These are phyloP conservation scores for Paralagenidium karlingii DNA, from an alignment of 352 stramenopile species.

Conservation along the genomic window DNA sequence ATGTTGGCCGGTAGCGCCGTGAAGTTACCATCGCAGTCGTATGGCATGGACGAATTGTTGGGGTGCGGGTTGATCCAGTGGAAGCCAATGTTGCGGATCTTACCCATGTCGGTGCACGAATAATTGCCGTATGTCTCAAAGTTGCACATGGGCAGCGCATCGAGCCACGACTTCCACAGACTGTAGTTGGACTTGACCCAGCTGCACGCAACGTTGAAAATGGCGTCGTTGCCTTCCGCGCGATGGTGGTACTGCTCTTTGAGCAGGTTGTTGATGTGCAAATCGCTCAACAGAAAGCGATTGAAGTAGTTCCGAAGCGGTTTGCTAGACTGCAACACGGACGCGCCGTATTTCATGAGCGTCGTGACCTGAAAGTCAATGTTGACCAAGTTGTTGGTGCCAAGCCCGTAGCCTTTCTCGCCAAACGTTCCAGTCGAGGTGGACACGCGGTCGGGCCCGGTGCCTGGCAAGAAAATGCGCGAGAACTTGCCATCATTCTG, in stretches of 20 bases:
- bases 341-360: conserved; percentile 19
- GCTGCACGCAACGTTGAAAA: conserved; percentile 17
- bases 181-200: conserved; percentile 19
- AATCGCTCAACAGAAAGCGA: conserved; percentile 11
- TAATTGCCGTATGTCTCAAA: conserved; percentile 15
- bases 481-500: conserved; percentile 18
- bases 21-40: conserved; percentile 26
- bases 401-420: conserved; percentile 27
- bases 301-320: no score
- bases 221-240: no score
- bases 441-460: conserved; percentile 14
- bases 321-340: no score
- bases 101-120: conserved; percentile 5
- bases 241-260: no score
- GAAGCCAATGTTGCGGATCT: conserved; percentile 14
- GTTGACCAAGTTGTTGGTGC: conserved; percentile 25
- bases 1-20: conserved; percentile 11
- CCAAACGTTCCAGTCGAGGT: conserved; percentile 20
- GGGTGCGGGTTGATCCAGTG: conserved; percentile 18
- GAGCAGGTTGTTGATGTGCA: conserved; percentile 28
- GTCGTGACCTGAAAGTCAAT: conserved; percentile 22
- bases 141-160: conserved; percentile 9
- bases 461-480: conserved; percentile 26
- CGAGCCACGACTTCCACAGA: conserved; percentile 14
- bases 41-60: conserved; percentile 13